Evolutionary conservation across 208 protist species (phyloP).

Genomic region (Trichomonas vaginalis): DNA sequence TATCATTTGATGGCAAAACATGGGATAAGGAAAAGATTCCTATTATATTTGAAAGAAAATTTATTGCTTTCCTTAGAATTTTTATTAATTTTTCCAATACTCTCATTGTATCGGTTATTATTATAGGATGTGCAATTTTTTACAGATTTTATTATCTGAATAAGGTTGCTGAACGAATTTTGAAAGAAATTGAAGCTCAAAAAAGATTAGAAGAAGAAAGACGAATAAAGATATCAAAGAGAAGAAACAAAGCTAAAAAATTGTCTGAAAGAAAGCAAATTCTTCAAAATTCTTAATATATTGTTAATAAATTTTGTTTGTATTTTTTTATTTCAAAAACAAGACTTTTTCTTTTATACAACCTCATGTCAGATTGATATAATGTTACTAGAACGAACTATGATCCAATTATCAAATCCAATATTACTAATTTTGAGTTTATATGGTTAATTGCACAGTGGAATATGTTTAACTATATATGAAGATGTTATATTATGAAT

Average conservation of each 20-base stretch:
- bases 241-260: not conserved
- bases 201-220: not conserved
- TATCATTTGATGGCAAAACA: not conserved
- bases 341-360: no score
- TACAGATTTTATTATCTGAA: not conserved
- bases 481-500: no score
- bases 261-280: no score
- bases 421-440: no score
- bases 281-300: no score
- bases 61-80: not conserved
- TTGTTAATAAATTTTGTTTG: no score
- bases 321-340: no score
- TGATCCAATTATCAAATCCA: no score
- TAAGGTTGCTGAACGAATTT: not conserved
- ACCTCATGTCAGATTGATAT: no score
- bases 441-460: no score
- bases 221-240: not conserved
- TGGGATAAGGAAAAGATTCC: not conserved
- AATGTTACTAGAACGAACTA: no score
- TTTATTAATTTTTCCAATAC: not conserved
- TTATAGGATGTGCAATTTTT: not conserved
- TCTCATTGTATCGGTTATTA: not conserved
- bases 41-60: not conserved
- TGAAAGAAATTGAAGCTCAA: not conserved
- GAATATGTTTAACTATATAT: no score